Conservation (phyloP, 129 eudicot species). For the Glebionis coronaria region DNA sequence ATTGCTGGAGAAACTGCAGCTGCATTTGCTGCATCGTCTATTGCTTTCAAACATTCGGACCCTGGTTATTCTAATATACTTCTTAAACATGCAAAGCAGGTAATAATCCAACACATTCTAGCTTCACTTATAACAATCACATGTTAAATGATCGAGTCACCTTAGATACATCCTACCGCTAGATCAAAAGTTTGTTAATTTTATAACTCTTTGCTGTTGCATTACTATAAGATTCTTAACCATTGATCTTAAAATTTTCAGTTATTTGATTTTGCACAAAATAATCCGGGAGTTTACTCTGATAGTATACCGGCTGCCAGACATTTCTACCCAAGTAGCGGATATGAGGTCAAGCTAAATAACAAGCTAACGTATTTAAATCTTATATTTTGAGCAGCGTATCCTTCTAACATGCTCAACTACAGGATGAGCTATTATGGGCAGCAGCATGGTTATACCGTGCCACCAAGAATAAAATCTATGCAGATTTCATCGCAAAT, state of each 20-base stretch:
- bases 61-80: neutral
- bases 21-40: neutral
- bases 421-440: neutral
- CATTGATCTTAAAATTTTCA: neutral
- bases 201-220: neutral
- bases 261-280: neutral
- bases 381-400: too few species aligned
- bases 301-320: neutral
- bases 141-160: neutral
- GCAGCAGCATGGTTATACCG: conserved; percentile 1
- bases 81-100: neutral
- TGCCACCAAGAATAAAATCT: neutral
- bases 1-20: conserved; percentile 1
- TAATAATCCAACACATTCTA: neutral
- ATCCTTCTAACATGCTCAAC: neutral
- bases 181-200: too few species aligned
- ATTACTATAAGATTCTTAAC: neutral
- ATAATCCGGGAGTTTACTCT: neutral
- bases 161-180: too few species aligned
- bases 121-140: neutral
- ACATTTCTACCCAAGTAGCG: neutral
- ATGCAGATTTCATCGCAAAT: neutral
- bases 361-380: neutral
- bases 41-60: neutral
- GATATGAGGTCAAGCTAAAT: neutral